Percentiles rank a stretch among this genome's conserved stretches.
phyloP scores from a whole-genome alignment of 2,329 filamentous ascomycete genomes.

The Stagonosporopsis tanaceti region DNA sequence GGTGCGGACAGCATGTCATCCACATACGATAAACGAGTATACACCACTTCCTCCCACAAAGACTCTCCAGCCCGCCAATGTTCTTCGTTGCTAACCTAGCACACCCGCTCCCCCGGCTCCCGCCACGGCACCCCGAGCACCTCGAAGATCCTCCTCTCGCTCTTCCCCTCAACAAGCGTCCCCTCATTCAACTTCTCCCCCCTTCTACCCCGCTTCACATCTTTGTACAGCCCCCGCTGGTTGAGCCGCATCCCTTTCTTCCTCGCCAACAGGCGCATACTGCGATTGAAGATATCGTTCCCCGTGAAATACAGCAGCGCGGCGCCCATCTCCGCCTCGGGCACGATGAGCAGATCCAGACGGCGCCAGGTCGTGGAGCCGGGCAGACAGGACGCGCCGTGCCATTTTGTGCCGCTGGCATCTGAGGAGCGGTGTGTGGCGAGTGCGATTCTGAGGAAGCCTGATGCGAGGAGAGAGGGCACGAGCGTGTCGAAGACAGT shows the following conservation, averaged over 20 bases:
- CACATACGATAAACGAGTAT: not conserved
- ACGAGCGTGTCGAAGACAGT: conserved; percentile 72
- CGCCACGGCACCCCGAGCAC: conserved; percentile 85
- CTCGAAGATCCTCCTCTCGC: conserved; percentile 84
- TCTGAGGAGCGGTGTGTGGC: conserved; percentile 62
- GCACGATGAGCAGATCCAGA: conserved; percentile 86
- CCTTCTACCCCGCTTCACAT: conserved; percentile 68
- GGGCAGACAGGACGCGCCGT: conserved; percentile 81
- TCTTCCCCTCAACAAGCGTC: conserved; percentile 73
- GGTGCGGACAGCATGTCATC: not conserved
- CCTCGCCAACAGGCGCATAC: conserved; percentile 78
- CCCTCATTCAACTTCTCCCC: conserved; percentile 72
- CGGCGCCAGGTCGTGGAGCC: conserved; percentile 71
- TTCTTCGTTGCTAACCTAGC: conserved; percentile 16
- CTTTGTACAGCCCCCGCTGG: conserved; percentile 78
- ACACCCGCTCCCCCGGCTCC: conserved; percentile 54
- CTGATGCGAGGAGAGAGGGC: conserved; percentile 63
- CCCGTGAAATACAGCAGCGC: conserved; percentile 95
- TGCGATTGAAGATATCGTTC: conserved; percentile 93
- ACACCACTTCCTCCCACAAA: not conserved
- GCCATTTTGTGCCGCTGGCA: conserved; percentile 77
- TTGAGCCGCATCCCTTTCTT: conserved; percentile 87
- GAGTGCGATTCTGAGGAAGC: conserved; percentile 75
- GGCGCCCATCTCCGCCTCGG: conserved; percentile 79
- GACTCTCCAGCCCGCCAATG: not conserved